These are phyloP conservation scores for Aspergillus steynii DNA, from an alignment of 495 filamentous ascomycete species.

Conservation along the genomic window DNA sequence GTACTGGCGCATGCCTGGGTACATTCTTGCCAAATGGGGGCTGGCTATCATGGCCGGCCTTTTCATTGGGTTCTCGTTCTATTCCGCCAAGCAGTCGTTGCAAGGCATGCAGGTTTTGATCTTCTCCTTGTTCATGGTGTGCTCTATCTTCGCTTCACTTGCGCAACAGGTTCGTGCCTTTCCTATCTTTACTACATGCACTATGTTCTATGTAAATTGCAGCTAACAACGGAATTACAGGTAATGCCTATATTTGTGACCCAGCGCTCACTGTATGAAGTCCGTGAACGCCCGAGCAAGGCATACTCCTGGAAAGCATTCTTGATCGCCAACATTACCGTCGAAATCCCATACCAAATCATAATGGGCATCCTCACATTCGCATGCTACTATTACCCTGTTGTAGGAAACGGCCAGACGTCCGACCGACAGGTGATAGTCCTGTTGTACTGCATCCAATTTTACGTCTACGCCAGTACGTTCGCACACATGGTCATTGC, in stretches of 20 bases:
- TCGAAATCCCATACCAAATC: constrained; percentile 51
- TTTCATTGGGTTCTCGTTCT: constrained; percentile 66
- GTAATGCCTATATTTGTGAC: constrained; percentile 67
- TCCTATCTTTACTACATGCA: constrained; percentile 31
- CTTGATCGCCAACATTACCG: constrained; percentile 60
- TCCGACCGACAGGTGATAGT: constrained; percentile 50
- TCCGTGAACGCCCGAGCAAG: constrained; percentile 65
- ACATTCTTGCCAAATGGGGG: constrained; percentile 37
- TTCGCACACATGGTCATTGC: constrained; percentile 61
- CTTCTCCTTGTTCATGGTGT: constrained; percentile 63
- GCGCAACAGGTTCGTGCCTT: constrained; percentile 53
- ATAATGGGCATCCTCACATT: constrained; percentile 44
- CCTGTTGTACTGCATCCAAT: constrained; percentile 50
- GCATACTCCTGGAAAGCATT: constrained; percentile 74
- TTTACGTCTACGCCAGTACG: constrained; percentile 48
- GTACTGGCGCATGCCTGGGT: constrained; percentile 56
- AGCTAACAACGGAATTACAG: constrained; percentile 32
- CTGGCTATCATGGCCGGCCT: constrained; percentile 40
- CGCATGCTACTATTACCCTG: constrained; percentile 50
- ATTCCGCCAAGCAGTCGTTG: constrained; percentile 40
- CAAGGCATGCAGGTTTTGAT: constrained; percentile 54
- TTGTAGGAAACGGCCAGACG: constrained; percentile 37
- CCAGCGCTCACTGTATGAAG: constrained; percentile 64
- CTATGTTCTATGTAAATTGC: too few species aligned
- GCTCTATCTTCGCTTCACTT: constrained; percentile 54